phyloP scores from a whole-genome alignment of 179 eudicot genomes.

The Beta corolliflora region DNA sequence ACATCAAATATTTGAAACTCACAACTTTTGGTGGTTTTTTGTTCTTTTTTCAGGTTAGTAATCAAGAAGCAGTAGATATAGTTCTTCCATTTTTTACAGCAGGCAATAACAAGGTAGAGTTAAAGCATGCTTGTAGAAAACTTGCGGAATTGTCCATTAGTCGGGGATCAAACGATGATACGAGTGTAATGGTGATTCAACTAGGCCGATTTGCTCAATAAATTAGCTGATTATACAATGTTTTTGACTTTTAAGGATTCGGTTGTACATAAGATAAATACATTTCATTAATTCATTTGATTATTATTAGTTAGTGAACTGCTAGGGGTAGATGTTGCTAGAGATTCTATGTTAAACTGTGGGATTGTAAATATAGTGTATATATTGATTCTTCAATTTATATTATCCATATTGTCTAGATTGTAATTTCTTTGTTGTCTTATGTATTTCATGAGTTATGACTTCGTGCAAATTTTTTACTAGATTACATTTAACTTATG shows the following conservation, averaged over 20 bases:
- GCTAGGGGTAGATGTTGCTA: too few relatives aligned
- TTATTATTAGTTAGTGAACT: neutral
- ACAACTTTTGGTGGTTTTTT: too few relatives aligned
- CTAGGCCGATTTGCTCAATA: conserved; percentile 32
- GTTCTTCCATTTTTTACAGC: conserved; percentile 38
- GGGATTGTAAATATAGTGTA: too few relatives aligned
- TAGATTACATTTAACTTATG: too few relatives aligned
- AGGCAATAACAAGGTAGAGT: conserved; percentile 17
- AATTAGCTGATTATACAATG: neutral
- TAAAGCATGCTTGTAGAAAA: conserved; percentile 53
- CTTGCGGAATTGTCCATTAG: conserved; percentile 52
- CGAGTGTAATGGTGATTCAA: conserved; percentile 59
- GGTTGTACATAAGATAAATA: neutral
- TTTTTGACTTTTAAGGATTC: neutral
- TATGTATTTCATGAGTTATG: too few relatives aligned
- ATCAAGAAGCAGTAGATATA: conserved; percentile 72
- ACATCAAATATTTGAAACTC: too few relatives aligned
- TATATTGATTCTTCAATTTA: too few relatives aligned
- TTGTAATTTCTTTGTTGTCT: too few relatives aligned
- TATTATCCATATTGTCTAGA: too few relatives aligned
- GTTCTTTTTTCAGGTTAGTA: conserved; percentile 47
- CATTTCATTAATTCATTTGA: neutral
- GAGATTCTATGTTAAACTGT: too few relatives aligned
- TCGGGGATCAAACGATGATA: conserved; percentile 66
- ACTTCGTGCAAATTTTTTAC: too few relatives aligned